Percentiles rank a stretch among this genome's conserved stretches.
Evolutionary conservation across 176 grass and related monocot species (phyloP).

Genomic region (Chloris gayana): DNA sequence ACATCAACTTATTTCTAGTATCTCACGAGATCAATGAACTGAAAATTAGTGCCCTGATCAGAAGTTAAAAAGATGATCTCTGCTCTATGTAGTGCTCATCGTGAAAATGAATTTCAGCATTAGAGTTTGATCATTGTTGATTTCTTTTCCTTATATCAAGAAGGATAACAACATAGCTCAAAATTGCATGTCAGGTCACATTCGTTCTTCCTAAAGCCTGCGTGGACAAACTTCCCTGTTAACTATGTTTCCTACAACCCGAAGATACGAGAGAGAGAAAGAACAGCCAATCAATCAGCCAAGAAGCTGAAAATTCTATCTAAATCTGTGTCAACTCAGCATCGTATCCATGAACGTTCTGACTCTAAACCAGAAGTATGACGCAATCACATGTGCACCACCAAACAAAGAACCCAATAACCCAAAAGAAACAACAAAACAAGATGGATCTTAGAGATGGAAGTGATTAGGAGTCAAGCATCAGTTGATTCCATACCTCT

Average conservation of each 20-base stretch:
- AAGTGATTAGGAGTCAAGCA: no score
- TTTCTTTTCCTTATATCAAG: constrained; percentile 40
- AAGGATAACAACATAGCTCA: constrained; percentile 35
- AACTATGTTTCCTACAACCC: constrained; percentile 45
- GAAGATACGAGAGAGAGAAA: constrained; percentile 39
- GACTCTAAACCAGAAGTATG: constrained; percentile 56
- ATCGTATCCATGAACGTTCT: constrained; percentile 67
- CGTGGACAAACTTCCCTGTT: constrained; percentile 32
- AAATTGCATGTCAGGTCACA: not conserved
- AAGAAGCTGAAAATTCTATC: constrained; percentile 22
- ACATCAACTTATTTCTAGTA: not conserved
- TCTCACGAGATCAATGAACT: not conserved
- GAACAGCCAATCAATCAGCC: constrained; percentile 37
- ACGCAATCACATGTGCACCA: no score
- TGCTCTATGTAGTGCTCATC: constrained; percentile 1
- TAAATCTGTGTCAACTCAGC: constrained; percentile 60
- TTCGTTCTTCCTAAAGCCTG: constrained; percentile 40
- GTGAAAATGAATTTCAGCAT: constrained; percentile 1
- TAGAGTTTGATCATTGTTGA: constrained; percentile 21
- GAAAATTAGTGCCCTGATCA: no score
- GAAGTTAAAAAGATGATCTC: not conserved
- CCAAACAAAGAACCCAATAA: no score
- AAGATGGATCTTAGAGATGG: no score
- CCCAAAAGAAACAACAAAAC: no score
- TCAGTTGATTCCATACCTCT: no score